phyloP scores from a whole-genome alignment of 768 basidiomycete species.

The Boletus rex-veris region DNA sequence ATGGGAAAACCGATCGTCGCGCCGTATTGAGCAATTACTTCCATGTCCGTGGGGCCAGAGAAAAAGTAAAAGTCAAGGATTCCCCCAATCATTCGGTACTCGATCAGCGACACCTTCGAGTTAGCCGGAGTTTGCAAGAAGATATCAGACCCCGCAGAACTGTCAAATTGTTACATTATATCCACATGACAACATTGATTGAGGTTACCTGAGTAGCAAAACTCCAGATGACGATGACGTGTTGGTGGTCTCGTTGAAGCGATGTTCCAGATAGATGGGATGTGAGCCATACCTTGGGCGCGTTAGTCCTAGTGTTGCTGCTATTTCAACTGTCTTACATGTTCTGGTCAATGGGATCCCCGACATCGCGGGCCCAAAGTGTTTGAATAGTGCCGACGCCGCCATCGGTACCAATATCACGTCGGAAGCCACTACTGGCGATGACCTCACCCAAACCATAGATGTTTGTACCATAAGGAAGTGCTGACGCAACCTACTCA shows the following conservation, averaged over 20 bases:
- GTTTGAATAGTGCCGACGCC: conserved; percentile 58
- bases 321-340: conserved; percentile 40
- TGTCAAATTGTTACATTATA: conserved; percentile 23
- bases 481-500: conserved; percentile 54
- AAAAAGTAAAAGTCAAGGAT: conserved; percentile 79
- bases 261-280: conserved; percentile 70
- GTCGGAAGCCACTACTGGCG: conserved; percentile 63
- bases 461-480: conserved; percentile 66
- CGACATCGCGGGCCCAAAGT: conserved; percentile 60
- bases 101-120: conserved; percentile 56
- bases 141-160: conserved; percentile 68
- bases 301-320: background rate
- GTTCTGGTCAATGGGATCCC: conserved; percentile 65
- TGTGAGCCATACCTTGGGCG: conserved; percentile 62
- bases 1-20: conserved; percentile 63
- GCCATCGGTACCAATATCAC: conserved; percentile 51
- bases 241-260: conserved; percentile 49
- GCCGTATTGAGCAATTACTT: conserved; percentile 72
- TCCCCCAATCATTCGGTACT: conserved; percentile 75
- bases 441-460: conserved; percentile 78
- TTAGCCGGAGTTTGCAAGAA: conserved; percentile 57
- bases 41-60: conserved; percentile 46
- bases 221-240: conserved; percentile 69
- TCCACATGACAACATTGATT: background rate
- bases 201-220: conserved; percentile 58